Evolutionary conservation across 116 monocot genomes (phyloP).

Genomic region (Trichopus zeylanicus): DNA sequence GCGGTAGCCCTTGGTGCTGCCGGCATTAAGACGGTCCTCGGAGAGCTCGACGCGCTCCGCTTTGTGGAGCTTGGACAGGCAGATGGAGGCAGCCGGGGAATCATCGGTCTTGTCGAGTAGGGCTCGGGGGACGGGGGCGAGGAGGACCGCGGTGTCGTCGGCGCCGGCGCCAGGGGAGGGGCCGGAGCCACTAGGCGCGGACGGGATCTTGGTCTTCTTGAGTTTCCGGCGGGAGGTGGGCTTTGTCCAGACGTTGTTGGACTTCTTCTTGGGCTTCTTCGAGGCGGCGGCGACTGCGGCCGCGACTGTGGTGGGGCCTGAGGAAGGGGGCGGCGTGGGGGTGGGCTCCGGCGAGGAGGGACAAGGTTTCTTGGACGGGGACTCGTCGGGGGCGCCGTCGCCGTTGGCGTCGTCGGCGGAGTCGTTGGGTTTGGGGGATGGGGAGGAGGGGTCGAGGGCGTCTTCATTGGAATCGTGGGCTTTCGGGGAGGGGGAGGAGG

Average conservation of each 20-base stretch:
- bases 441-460: background rate
- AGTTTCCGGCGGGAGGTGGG: constrained; percentile 28
- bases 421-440: no score
- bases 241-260: constrained; percentile 76
- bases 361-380: constrained; percentile 39
- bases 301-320: background rate
- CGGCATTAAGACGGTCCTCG: constrained; percentile 79
- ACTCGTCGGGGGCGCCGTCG: constrained; percentile 5
- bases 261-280: constrained; percentile 80
- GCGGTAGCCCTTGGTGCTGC: constrained; percentile 84
- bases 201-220: constrained; percentile 22
- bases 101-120: constrained; percentile 74
- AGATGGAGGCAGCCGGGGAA: constrained; percentile 39
- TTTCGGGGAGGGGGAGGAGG: constrained; percentile 3
- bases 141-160: constrained; percentile 52
- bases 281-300: constrained; percentile 8
- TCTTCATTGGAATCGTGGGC: background rate
- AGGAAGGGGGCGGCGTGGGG: constrained; percentile 4
- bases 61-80: constrained; percentile 79
- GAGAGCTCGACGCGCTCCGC: constrained; percentile 85
- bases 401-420: constrained; percentile 1
- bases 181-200: constrained; percentile 28
- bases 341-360: constrained; percentile 28
- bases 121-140: constrained; percentile 64
- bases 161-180: background rate